Evolutionary conservation across 345 rosid species (phyloP), one percentile per base, ranked within the genome.

Genomic region (Brassica cretica): DNA sequence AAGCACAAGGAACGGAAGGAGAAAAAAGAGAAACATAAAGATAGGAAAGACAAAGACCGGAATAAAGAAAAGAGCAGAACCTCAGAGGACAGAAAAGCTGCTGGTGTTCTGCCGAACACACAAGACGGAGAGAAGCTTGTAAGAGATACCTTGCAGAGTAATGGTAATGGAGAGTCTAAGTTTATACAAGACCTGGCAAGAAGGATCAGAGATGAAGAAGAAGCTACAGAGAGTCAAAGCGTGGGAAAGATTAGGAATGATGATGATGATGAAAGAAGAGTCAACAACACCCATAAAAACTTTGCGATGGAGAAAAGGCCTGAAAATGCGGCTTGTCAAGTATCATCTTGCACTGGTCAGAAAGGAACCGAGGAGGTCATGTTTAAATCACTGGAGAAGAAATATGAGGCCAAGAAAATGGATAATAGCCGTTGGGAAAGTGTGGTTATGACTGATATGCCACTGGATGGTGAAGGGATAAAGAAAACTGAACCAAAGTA

Each of bases 171-270:
- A 64, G 90, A 84, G 61, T 82, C 84, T 56, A 85, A 77, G 64
- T 78, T 73, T 74, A 69, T 85, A 66, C 85, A 77, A 8, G 91
- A 89, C 79, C 76, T 86, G 85, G 85, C 82, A 33, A 85, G 74
- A 83, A 86, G 91, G 81, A 83, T 82, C 79, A 81, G 75, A 66
- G 73, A 80, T 82, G 91, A 83, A 64, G 80, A 72, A 76, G 60
- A 63, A 81, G 91, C 87, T 59, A 82, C 81, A 19, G 88, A 87
- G 33, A 81, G 84, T 73, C 85, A 80, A 77, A 81, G 78, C 53
- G 41, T 33, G 8, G 66, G n/a, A 58, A 77, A 71, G 61, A 25
- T 27, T 73, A 21, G 15, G 19, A 86, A 72, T 77, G 70, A 58
- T 59, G 84, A 58, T 59, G 84, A 64, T 58, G 84, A 78, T 9